These are phyloP conservation scores for Aspergillus sp. DNA, from an alignment of 2,329 filamentous ascomycete species.

Conservation along the genomic window DNA sequence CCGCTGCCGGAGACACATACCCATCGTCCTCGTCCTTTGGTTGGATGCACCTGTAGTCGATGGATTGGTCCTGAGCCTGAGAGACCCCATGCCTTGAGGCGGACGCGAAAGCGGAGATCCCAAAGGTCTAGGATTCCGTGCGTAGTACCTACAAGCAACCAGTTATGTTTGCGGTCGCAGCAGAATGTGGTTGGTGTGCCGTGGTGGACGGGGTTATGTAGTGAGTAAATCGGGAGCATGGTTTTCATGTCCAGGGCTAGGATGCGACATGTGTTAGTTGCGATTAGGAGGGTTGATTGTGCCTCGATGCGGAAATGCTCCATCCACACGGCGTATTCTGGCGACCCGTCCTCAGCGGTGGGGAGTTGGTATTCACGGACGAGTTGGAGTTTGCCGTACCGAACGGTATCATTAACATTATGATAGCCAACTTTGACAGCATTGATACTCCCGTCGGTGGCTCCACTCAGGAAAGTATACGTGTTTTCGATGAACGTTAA, in stretches of 20 bases:
- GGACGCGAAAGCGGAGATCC: constrained; percentile 91
- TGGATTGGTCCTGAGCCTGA: constrained; percentile 74
- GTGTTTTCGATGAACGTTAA: constrained; percentile 90
- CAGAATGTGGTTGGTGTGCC: constrained; percentile 89
- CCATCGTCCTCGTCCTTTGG: constrained; percentile 71
- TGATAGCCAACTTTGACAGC: constrained; percentile 74
- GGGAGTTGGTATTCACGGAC: constrained; percentile 73
- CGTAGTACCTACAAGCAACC: constrained; percentile 84
- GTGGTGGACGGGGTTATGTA: constrained; percentile 86
- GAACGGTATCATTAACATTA: constrained; percentile 51
- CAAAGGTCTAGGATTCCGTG: constrained; percentile 90
- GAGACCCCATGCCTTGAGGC: constrained; percentile 81
- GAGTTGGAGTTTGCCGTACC: constrained; percentile 70
- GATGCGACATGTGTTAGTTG: constrained; percentile 78
- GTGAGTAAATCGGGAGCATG: constrained; percentile 72
- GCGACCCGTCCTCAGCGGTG: constrained; percentile 28
- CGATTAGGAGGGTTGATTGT: constrained; percentile 74
- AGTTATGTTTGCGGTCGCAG: constrained; percentile 76
- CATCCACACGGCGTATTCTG: constrained; percentile 79
- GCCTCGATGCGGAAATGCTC: constrained; percentile 83
- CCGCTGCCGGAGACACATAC: constrained; percentile 86
- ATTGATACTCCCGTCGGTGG: constrained; percentile 81
- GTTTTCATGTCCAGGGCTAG: constrained; percentile 78
- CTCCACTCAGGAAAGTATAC: constrained; percentile 86
- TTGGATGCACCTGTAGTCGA: constrained; percentile 70